A percentile compares a stretch with the other conserved stretches of the same genome.
These are phyloP conservation scores for Tylopilus felleus DNA, from an alignment of 768 basidiomycete genomes.

Conservation along the genomic window DNA sequence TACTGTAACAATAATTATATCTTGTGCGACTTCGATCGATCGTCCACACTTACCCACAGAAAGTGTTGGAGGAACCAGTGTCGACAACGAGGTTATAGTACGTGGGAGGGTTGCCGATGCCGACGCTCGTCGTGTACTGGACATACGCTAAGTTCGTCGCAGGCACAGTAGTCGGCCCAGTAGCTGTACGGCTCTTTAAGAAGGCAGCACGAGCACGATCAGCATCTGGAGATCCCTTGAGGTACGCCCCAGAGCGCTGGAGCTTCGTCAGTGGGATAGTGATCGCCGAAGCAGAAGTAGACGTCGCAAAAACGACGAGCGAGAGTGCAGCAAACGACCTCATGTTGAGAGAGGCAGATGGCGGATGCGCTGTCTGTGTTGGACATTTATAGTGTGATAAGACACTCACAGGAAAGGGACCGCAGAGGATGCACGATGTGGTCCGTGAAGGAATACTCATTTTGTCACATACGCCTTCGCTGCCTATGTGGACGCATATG, in stretches of 20 bases:
- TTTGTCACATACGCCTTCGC: neutral
- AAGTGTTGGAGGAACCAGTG: slow-evolving; percentile 33
- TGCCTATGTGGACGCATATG: neutral
- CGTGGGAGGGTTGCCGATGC: slow-evolving; percentile 27
- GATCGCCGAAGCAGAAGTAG: neutral
- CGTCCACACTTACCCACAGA: slow-evolving; percentile 15
- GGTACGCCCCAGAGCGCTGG: slow-evolving; percentile 9
- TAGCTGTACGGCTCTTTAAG: slow-evolving; percentile 1
- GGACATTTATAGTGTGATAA: neutral
- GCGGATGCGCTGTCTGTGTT: neutral
- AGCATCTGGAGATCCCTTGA: slow-evolving; percentile 16
- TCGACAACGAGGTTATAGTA: slow-evolving; percentile 30
- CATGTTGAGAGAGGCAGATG: slow-evolving; percentile 8
- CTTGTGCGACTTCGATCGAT: neutral
- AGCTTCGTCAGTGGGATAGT: slow-evolving; percentile 14
- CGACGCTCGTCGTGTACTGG: slow-evolving; percentile 23
- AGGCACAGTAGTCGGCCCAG: slow-evolving; percentile 14
- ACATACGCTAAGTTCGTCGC: slow-evolving; percentile 12
- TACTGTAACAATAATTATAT: slow-evolving; percentile 8
- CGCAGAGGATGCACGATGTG: neutral
- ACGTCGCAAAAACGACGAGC: slow-evolving; percentile 5
- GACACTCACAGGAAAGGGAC: neutral
- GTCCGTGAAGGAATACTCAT: too few species aligned
- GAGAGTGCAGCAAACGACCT: slow-evolving; percentile 6
- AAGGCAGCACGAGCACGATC: slow-evolving; percentile 16